Evolutionary conservation across 352 stramenopile genomes (phyloP).

Genomic region (Globisporangium rhizosaccharum): DNA sequence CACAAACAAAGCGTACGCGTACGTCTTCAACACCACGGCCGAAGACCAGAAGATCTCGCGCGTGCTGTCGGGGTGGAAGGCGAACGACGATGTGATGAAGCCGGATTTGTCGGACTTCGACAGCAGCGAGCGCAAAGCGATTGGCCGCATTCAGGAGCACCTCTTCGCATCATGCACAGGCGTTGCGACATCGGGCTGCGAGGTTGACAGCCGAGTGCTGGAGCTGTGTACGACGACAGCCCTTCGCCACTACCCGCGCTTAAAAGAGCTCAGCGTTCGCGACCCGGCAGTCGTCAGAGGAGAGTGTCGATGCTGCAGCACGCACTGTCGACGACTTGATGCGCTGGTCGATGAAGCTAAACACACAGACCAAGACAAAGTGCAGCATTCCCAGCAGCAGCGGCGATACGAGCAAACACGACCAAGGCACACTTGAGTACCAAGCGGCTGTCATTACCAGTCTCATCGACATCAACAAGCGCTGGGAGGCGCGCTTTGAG

Average conservation of each 20-base stretch:
- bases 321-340: background rate
- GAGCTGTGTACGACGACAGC: background rate
- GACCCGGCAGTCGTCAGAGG: background rate
- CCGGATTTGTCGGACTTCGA: background rate
- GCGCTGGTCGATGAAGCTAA: conserved; percentile 6
- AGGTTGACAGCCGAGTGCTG: background rate
- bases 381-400: background rate
- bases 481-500: background rate
- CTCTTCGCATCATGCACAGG: no score
- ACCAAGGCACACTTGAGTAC: conserved; percentile 4
- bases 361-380: background rate
- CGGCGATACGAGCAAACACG: background rate
- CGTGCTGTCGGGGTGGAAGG: background rate
- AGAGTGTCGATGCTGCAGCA: background rate
- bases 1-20: conserved; percentile 20
- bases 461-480: conserved; percentile 4
- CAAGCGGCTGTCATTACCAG: conserved; percentile 6
- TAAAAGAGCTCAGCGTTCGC: background rate
- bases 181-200: background rate
- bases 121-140: background rate
- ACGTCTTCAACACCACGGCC: conserved; percentile 4
- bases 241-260: background rate
- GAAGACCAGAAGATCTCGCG: conserved; percentile 1
- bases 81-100: background rate
- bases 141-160: no score